phyloP scores from a whole-genome alignment of 352 stramenopile genomes.

The Phytophthora capsici region DNA sequence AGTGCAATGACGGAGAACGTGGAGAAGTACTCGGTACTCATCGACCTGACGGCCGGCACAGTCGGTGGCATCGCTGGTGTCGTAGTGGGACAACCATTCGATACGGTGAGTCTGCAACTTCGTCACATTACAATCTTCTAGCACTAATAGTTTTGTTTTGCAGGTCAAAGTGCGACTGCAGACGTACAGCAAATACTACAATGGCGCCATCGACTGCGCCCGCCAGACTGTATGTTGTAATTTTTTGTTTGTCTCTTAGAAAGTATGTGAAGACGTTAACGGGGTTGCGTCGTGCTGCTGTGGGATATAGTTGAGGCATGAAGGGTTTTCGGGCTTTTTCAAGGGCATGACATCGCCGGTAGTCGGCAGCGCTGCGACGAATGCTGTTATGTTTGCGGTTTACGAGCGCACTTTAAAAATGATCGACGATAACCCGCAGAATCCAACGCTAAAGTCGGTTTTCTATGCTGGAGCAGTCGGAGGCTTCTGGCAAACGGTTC shows the following conservation, averaged over 20 bases:
- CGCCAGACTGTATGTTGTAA: slow-evolving; percentile 43
- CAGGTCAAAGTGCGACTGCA: slow-evolving; percentile 73
- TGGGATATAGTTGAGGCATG: slow-evolving; percentile 49
- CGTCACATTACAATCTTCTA: not conserved
- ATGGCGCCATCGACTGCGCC: slow-evolving; percentile 55
- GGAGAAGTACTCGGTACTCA: slow-evolving; percentile 43
- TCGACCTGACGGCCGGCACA: slow-evolving; percentile 57
- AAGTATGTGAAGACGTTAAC: not conserved
- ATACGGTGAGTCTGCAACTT: slow-evolving; percentile 44
- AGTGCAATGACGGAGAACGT: slow-evolving; percentile 34
- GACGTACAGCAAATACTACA: slow-evolving; percentile 64
- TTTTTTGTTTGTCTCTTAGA: not conserved
- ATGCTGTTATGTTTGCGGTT: slow-evolving; percentile 86
- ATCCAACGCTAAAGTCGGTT: slow-evolving; percentile 69
- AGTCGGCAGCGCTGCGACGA: slow-evolving; percentile 84
- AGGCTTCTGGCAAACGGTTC: slow-evolving; percentile 81
- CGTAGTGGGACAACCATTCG: slow-evolving; percentile 66
- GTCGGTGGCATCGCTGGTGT: slow-evolving; percentile 61
- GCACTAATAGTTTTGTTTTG: slow-evolving; percentile 1
- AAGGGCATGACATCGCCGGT: slow-evolving; percentile 86
- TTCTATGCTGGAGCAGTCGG: slow-evolving; percentile 71
- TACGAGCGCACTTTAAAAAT: slow-evolving; percentile 76
- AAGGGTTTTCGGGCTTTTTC: slow-evolving; percentile 83
- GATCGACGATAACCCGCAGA: slow-evolving; percentile 61
- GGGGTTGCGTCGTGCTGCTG: not conserved